Base-by-base conservation (phyloP, 2,329 filamentous ascomycete genomes). In the Aureobasidium melanogenum region DNA sequence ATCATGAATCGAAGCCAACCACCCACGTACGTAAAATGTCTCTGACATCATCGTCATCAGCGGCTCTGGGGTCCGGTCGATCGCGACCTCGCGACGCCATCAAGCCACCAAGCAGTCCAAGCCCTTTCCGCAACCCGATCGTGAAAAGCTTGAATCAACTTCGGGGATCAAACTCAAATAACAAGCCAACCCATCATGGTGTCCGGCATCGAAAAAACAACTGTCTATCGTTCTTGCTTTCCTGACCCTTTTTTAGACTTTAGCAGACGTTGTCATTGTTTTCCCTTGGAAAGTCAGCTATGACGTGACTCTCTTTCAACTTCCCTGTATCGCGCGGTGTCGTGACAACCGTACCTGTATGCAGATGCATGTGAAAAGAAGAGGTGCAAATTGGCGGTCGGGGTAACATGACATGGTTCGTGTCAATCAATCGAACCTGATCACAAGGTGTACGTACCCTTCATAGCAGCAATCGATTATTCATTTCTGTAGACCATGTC, bases 101-200 rank as follows among this genome's bases (percentile, higher is more conserved):
- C 44, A 46, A 41, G 54, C 54, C 54, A 24, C 4, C 54, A 57
- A 57, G 54, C 41, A 57, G 54, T 46, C 54, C 54, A 57, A 57
- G 54, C 54, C 54, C 39, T 19, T 57, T 57, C 41, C 19, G 41
- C 41, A 19, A 3, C 12, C 17, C 39, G 54, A 57, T 57, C 54
- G 22, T 1, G 14, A 26, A 56, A 57, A 57, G 54, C 54, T 57
- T 57, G 54, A 28, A 28, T 38, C 19, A 14, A 57, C 41, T 28
- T 46, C 41, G 39, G 22, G 14, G 54, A 57, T 36, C 54, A 47
- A 47, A 47, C 17, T 34, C 10, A 26, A 17, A 28, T 47, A 36
- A n/a, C n/a, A n/a, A n/a, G 12, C 32, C 32, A 36, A 36, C 28
- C 28, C 52, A 43, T 43, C 36, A 43, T 32, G 34, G 26, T 28